Percentiles rank a stretch among this genome's conserved stretches.
phyloP scores from a whole-genome alignment of 345 rosid genomes.

The Garcia nutans region DNA sequence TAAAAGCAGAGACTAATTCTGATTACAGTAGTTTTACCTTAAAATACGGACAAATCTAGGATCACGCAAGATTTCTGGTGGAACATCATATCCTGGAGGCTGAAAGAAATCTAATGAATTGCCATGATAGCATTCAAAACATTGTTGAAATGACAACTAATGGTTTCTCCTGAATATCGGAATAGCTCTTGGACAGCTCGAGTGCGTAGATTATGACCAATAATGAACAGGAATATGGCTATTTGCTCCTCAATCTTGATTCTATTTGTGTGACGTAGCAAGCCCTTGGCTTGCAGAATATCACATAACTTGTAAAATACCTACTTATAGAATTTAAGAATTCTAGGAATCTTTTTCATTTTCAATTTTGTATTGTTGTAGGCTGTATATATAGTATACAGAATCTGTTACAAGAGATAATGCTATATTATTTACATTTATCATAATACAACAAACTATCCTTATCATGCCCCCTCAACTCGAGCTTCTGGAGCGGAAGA shows the following conservation, averaged over 20 bases:
- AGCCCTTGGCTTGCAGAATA: constrained; percentile 65
- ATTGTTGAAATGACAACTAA: constrained; percentile 93
- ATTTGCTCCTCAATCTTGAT: constrained; percentile 90
- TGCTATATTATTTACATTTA: too few relatives aligned
- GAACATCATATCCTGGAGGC: constrained; percentile 52
- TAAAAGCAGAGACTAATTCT: constrained; percentile 3
- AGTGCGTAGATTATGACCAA: constrained; percentile 85
- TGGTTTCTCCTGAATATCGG: constrained; percentile 84
- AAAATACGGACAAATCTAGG: constrained; percentile 66
- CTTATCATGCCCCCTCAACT: too few relatives aligned
- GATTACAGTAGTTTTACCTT: constrained; percentile 45
- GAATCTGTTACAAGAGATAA: too few relatives aligned
- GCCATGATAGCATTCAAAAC: constrained; percentile 75
- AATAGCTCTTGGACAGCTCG: constrained; percentile 83
- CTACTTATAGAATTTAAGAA: too few relatives aligned
- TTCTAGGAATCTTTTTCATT: too few relatives aligned
- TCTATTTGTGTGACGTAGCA: constrained; percentile 82
- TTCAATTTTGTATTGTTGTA: too few relatives aligned
- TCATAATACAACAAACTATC: too few relatives aligned
- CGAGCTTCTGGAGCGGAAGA: too few relatives aligned
- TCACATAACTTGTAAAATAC: constrained; percentile 82
- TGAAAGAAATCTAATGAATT: constrained; percentile 70
- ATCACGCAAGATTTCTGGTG: constrained; percentile 45
- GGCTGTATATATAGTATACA: too few relatives aligned
- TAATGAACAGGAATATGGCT: constrained; percentile 76